These are phyloP conservation scores for Rhizopogon vinicolor DNA, from an alignment of 768 basidiomycete genomes.

Conservation along the genomic window DNA sequence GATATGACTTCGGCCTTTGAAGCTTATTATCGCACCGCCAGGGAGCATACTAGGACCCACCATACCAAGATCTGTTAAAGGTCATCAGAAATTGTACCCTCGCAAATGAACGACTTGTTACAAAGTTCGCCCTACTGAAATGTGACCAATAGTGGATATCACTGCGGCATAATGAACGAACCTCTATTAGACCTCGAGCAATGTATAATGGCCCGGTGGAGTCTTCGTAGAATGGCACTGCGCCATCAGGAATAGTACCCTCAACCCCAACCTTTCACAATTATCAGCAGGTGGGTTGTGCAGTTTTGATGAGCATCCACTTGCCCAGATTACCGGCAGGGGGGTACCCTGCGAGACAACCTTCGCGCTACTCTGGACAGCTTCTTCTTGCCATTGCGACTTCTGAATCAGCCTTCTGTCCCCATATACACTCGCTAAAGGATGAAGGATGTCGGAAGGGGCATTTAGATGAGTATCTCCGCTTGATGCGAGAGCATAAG, in stretches of 20 bases:
- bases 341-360: no score
- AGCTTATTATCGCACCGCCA: slow-evolving; percentile 11
- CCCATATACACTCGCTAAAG: no score
- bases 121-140: slow-evolving; percentile 14
- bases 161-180: neutral
- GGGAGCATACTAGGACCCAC: neutral
- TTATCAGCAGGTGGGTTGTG: slow-evolving; percentile 1
- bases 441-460: no score
- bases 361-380: no score
- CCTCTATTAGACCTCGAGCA: slow-evolving; percentile 13
- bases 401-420: no score
- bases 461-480: no score
- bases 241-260: slow-evolving; percentile 14
- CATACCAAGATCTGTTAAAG: slow-evolving; percentile 1
- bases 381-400: no score
- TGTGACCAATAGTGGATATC: no score
- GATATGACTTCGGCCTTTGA: neutral
- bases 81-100: neutral
- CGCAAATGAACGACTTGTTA: slow-evolving; percentile 1
- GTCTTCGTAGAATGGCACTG: slow-evolving; percentile 10
- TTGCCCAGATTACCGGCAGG: no score
- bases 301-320: no score
- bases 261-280: slow-evolving; percentile 6
- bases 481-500: no score
- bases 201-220: slow-evolving; percentile 11